Conservation (phyloP, 2,329 filamentous ascomycete genomes). For the Macrophomina tecta region DNA sequence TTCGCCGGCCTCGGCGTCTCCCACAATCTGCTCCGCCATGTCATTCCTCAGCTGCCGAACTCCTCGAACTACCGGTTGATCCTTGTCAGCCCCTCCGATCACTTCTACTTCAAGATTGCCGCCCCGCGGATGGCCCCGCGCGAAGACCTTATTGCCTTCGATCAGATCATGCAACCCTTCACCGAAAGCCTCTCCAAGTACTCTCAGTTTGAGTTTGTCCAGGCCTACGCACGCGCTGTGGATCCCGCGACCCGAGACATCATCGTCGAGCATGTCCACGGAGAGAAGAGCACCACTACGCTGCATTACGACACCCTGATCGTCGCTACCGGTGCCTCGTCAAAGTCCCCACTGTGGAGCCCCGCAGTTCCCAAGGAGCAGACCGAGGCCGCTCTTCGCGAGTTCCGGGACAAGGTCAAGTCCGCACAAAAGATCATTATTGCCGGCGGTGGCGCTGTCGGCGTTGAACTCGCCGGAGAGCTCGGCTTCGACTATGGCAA, state of each 20-base stretch:
- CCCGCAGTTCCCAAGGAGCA: constrained; percentile 42
- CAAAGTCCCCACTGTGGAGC: constrained; percentile 40
- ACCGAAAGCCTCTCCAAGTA: constrained; percentile 40
- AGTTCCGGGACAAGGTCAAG: constrained; percentile 37
- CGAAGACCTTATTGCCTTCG: constrained; percentile 35
- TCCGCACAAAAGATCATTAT: constrained; percentile 40
- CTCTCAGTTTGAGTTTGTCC: constrained; percentile 37
- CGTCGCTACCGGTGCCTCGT: constrained; percentile 42
- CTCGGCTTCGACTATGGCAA: constrained; percentile 35
- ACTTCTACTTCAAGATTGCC: constrained; percentile 48
- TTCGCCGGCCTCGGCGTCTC: constrained; percentile 43
- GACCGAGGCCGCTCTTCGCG: constrained; percentile 41
- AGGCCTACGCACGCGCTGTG: constrained; percentile 41
- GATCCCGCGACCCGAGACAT: constrained; percentile 32
- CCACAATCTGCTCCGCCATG: constrained; percentile 43
- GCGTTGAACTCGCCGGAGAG: constrained; percentile 46
- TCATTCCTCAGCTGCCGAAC: constrained; percentile 35
- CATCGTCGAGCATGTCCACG: constrained; percentile 4
- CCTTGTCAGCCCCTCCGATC: constrained; percentile 43
- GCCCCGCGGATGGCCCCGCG: constrained; percentile 43
- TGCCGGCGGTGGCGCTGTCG: constrained; percentile 43
- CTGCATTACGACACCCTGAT: constrained; percentile 43
- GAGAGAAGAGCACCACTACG: neutral
- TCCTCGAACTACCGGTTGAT: constrained; percentile 39
- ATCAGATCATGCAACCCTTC: constrained; percentile 41